phyloP scores from a whole-genome alignment of 1,284 basidiomycete genomes.

The Somion occarium region DNA sequence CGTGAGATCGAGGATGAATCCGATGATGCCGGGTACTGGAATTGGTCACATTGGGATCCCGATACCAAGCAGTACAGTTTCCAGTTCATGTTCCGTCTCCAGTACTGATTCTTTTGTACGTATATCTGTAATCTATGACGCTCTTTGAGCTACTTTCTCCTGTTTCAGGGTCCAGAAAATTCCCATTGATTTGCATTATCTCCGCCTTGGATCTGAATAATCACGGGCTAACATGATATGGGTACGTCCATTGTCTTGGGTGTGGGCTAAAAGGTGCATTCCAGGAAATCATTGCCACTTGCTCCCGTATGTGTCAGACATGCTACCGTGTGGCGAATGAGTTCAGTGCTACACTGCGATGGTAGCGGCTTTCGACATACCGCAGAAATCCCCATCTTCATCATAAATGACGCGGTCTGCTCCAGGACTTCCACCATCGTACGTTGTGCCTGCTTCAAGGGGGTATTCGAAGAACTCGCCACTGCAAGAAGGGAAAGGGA shows the following conservation, averaged over 20 bases:
- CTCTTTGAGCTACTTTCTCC: no score
- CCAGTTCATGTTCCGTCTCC: conserved; percentile 86
- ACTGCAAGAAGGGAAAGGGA: conserved; percentile 25
- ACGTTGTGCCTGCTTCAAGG: conserved; percentile 25
- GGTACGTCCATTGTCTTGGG: no score
- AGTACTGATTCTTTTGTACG: conserved; percentile 37
- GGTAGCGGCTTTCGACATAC: conserved; percentile 18
- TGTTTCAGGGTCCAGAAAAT: no score
- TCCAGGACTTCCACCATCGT: conserved; percentile 33
- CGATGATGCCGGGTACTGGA: conserved; percentile 86
- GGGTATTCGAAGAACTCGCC: conserved; percentile 32
- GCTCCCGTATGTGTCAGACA: conserved; percentile 36
- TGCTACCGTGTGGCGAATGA: conserved; percentile 17
- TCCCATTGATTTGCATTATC: no score
- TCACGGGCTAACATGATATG: no score
- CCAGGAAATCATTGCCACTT: conserved; percentile 29
- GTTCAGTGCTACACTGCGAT: not conserved
- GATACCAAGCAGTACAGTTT: conserved; percentile 96
- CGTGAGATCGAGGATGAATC: conserved; percentile 94
- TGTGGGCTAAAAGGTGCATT: conserved; percentile 25
- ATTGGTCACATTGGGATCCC: conserved; percentile 96
- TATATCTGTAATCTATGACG: no score
- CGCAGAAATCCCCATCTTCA: conserved; percentile 28
- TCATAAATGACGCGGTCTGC: conserved; percentile 38
- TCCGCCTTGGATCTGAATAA: no score